Evolutionary conservation across 139 green algal genomes (phyloP).

Genomic region (Auxenochlorella protothecoides): DNA sequence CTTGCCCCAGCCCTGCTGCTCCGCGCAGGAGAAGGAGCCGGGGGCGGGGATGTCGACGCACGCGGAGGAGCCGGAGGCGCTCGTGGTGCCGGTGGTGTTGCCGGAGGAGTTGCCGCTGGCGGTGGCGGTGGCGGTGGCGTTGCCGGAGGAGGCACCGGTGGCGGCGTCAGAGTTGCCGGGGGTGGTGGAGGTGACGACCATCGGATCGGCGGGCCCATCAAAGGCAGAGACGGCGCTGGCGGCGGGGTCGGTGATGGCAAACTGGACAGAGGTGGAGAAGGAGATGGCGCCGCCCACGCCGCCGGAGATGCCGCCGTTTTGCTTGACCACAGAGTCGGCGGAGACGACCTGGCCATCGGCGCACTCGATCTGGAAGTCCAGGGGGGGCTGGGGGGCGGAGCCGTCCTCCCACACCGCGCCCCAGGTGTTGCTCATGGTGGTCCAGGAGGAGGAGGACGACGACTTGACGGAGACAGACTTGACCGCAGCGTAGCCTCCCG

Average conservation of each 20-base stretch:
- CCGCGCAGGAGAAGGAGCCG: conserved; percentile 17
- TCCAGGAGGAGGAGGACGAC: conserved; percentile 12
- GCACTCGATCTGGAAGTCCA: conserved; percentile 14
- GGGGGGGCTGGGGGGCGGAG: conserved; percentile 9
- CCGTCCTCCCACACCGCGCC: conserved; percentile 32
- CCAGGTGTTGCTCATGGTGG: conserved; percentile 28
- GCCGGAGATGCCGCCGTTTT: conserved; percentile 16
- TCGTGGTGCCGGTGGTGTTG: neutral
- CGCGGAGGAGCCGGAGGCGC: neutral
- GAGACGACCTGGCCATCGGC: conserved; percentile 20
- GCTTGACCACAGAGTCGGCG: conserved; percentile 18
- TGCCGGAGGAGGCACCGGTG: neutral
- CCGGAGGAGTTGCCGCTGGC: neutral
- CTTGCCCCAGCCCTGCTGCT: conserved; percentile 35
- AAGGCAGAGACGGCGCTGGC: conserved; percentile 12
- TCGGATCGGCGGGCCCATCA: conserved; percentile 16
- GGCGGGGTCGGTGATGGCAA: conserved; percentile 26
- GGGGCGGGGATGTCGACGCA: conserved; percentile 10
- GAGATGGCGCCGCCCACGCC: neutral
- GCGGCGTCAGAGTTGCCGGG: conserved; percentile 7
- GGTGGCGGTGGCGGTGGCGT: neutral
- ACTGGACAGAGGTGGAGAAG: conserved; percentile 31
- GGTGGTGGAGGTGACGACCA: conserved; percentile 14
- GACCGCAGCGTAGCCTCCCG: conserved; percentile 21
- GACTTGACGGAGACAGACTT: conserved; percentile 23